Percentiles rank a stretch among this genome's conserved stretches.
Evolutionary conservation across 768 basidiomycete genomes (phyloP).

Genomic region (Rhizopogon roseolus): DNA sequence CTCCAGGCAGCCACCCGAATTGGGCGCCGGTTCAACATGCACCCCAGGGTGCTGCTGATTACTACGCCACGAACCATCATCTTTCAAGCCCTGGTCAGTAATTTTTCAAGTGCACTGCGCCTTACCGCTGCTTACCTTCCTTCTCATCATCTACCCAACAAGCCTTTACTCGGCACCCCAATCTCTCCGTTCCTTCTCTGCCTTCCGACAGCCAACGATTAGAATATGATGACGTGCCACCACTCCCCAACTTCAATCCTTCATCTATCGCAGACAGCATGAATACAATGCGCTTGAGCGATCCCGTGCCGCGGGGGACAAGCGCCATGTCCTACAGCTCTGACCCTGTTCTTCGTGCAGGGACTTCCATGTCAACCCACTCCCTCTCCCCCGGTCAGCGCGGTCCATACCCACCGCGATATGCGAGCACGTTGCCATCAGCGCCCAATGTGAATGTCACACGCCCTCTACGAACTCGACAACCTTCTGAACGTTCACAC

Average conservation of each 20-base stretch:
- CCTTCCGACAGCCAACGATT: conserved; percentile 31
- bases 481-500: conserved; percentile 12
- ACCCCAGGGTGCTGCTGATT: conserved; percentile 4
- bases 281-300: conserved; percentile 47
- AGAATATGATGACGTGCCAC: conserved; percentile 24
- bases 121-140: conserved; percentile 8
- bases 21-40: conserved; percentile 1
- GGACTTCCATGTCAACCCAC: conserved; percentile 54
- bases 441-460: conserved; percentile 14
- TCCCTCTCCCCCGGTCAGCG: conserved; percentile 23
- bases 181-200: conserved; percentile 44
- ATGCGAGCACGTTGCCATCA: conserved; percentile 38
- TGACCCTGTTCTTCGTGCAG: conserved; percentile 51
- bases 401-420: conserved; percentile 31
- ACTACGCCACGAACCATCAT: conserved; percentile 10
- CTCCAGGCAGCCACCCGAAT: conserved; percentile 6
- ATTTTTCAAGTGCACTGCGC: not conserved
- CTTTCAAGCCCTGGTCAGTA: conserved; percentile 15
- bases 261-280: conserved; percentile 46
- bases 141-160: conserved; percentile 10
- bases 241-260: conserved; percentile 39
- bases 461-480: conserved; percentile 15
- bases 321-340: conserved; percentile 21
- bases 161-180: conserved; percentile 37
- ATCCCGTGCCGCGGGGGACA: conserved; percentile 29